Evolutionary conservation across 495 filamentous ascomycete species (phyloP).

Genomic region (Penicillium parvum): DNA sequence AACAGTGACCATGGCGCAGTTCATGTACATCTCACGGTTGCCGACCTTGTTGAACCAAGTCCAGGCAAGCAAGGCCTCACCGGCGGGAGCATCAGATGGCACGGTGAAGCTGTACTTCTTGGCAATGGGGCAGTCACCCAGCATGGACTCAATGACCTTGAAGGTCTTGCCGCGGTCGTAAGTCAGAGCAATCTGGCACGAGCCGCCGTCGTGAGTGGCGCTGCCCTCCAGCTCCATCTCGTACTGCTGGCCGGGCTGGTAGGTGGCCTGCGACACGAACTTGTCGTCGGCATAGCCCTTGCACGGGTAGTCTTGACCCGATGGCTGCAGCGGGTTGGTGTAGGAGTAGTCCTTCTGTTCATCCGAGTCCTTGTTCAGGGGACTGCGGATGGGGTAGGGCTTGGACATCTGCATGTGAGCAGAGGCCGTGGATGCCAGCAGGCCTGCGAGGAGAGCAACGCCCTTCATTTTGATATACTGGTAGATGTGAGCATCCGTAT

Average conservation of each 20-base stretch:
- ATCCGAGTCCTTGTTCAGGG: constrained; percentile 33
- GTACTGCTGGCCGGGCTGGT: constrained; percentile 38
- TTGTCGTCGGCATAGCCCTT: constrained; percentile 49
- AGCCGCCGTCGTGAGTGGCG: constrained; percentile 81
- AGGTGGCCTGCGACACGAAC: constrained; percentile 42
- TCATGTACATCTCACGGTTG: constrained; percentile 95
- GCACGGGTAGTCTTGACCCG: constrained; percentile 47
- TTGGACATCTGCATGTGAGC: constrained; percentile 46
- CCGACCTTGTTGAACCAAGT: constrained; percentile 90
- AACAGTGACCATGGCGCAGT: constrained; percentile 74
- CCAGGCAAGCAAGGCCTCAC: constrained; percentile 68
- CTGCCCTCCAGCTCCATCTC: constrained; percentile 38
- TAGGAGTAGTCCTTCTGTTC: constrained; percentile 49
- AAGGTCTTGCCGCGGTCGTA: constrained; percentile 66
- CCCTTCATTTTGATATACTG: constrained; percentile 37
- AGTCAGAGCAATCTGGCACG: constrained; percentile 80
- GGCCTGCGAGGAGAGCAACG: constrained; percentile 23
- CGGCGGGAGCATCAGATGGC: constrained; percentile 39
- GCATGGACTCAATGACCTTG: constrained; percentile 78
- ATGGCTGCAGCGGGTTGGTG: constrained; percentile 40
- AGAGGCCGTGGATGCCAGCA: constrained; percentile 37
- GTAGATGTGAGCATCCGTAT: not conserved
- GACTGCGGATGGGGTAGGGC: constrained; percentile 45
- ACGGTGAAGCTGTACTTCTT: constrained; percentile 48
- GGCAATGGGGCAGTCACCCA: constrained; percentile 70